Base-by-base conservation (phyloP, 192 early-diverging fungal genomes). In the Oehlia diaphana region DNA sequence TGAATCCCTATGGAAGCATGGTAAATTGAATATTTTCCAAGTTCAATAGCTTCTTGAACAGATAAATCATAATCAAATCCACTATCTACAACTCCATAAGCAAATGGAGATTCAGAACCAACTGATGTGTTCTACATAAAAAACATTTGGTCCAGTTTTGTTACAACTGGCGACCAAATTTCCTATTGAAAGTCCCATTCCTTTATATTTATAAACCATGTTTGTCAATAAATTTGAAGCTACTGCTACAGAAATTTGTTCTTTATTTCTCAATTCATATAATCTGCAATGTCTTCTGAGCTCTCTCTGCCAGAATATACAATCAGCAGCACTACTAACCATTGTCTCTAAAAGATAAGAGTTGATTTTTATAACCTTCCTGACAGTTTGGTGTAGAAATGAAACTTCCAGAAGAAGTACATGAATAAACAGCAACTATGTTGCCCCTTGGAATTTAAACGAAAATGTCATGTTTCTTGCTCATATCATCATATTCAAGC, bases 81-180 rank as follows among this genome's bases (percentile, higher is more conserved):
- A 65, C 90, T 87, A 82, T 98, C 98, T 79, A 99, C 87, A 53
- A 98, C 93, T 89, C 96, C 96, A 84, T 99, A 99, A 9, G 98
- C 98, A 88, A 95, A 99, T 23, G 96, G 96, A 31, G 96, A 96
- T 26, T 96, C 98, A 23, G 96, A 97, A 19, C 97, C 98, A 47
- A 99, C 97, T 44, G 96, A 97, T 97, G 90, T 66, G 92, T 89
- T 99, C 97, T 19, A 99, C 96, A 80, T 99, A 99, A 85, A 93
- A 98, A 65, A 99, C 85, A 63, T 91, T 92, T 7, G 97, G 96
- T 5, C 96, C 98, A 19, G 88, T 93, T 86, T 96, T 96, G 78
- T 99, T 96, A 96, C 96, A 99, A 74, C 97, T 97, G 65, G 94
- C 92, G 53, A 99, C 90, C 97, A 99, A 98, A 31, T 96, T 98